Base-by-base conservation (phyloP, 768 basidiomycete species). In the Butyriboletus loyo region DNA sequence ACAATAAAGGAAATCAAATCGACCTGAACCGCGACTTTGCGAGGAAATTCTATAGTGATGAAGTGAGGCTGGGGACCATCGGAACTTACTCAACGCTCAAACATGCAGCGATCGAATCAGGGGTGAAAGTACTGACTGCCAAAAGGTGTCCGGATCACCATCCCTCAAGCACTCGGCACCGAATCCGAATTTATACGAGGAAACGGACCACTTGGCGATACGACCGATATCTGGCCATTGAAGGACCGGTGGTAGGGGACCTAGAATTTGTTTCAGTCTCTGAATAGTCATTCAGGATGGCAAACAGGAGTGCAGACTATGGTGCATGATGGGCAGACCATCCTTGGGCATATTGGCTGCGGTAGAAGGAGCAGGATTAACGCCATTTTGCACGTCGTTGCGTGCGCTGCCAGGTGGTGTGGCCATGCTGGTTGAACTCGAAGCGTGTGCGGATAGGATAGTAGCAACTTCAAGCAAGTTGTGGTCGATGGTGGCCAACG, bases 11-110 rank as follows among this genome's bases (percentile, higher is more conserved):
- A 10, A 41, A 35, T 35, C 19, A 17, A 24, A 46, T n/a, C 37
- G 51, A 92, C 95, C 72, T 95, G 89, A 30, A 99, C 83, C 2
- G 87, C 83, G 22, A 97, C 86, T 66, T 92, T 90, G 38, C 87
- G 83, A 21, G 92, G 86, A 69, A 99, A 99, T 66, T 95, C 89
- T 45, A 97, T 77, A 0, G 94, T 96, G 62, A 98, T 90, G 57
- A 89, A 89, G 72, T 99, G 96, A 2, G 97, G 97, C 63, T 98
- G 97, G 2, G 95, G 92, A 2, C 97, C 97, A 66, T 98, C 97
- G 4, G 87, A 87, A 66, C 89, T 92, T 57, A 17, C 37, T 49
- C 57, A 27, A 19, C 25, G 24, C 27, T 56, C 42, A 22, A 27
- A 46, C 9, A 13, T 4, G 28, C 15, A 34, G 50, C 19, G 46